phyloP scores from a whole-genome alignment of 2,329 filamentous ascomycete species.

The Hymenoscyphus infarciens region DNA sequence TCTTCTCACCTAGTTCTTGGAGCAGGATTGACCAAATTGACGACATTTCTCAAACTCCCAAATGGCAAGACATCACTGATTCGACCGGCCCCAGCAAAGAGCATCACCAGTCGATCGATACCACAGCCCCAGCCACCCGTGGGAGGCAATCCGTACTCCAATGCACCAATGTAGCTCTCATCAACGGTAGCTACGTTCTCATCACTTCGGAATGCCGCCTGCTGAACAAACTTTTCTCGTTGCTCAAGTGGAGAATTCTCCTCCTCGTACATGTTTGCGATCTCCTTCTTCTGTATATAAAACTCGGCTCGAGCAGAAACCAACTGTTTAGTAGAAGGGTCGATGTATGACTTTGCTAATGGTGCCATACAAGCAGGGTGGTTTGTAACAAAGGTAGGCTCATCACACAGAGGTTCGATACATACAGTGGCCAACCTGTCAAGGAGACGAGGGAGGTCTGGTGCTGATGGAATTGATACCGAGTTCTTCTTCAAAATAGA shows the following conservation, averaged over 20 bases:
- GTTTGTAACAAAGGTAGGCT: conserved; percentile 81
- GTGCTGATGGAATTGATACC: conserved; percentile 47
- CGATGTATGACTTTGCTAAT: conserved; percentile 79
- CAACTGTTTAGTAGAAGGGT: conserved; percentile 66
- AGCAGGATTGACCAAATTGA: conserved; percentile 40
- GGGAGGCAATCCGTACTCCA: conserved; percentile 89
- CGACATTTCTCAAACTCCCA: conserved; percentile 72
- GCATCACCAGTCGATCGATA: conserved; percentile 86
- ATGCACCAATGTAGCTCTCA: conserved; percentile 76
- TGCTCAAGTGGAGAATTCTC: conserved; percentile 92
- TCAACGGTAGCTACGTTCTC: conserved; percentile 36
- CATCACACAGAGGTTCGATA: conserved; percentile 71
- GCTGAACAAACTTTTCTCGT: conserved; percentile 72
- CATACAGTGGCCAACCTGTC: conserved; percentile 74
- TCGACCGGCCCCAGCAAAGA: conserved; percentile 72
- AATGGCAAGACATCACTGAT: conserved; percentile 88
- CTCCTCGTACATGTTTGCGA: conserved; percentile 97
- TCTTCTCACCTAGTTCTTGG: conserved; percentile 9
- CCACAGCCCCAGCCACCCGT: conserved; percentile 97
- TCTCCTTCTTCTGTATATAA: conserved; percentile 74
- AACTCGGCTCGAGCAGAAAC: conserved; percentile 82
- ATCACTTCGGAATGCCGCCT: conserved; percentile 41
- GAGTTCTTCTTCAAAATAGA: conserved; percentile 49
- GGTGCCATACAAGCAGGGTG: conserved; percentile 90
- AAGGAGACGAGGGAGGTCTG: conserved; percentile 66